Percentiles rank a stretch among this genome's conserved stretches.
phyloP scores from a whole-genome alignment of 306 rosid species.

The Mimosa bimucronata region DNA sequence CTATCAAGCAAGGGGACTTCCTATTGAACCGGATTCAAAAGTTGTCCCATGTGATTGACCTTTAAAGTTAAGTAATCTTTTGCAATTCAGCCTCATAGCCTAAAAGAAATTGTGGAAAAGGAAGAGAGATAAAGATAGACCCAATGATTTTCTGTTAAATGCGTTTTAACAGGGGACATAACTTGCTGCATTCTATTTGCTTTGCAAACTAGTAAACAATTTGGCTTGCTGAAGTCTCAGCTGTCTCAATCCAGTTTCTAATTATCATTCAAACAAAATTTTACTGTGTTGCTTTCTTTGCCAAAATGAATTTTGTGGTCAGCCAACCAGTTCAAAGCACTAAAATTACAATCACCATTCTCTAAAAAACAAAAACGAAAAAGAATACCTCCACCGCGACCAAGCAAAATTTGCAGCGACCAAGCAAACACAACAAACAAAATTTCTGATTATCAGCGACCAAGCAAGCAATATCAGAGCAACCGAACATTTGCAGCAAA shows the following conservation, averaged over 20 bases:
- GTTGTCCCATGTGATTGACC: conserved; percentile 91
- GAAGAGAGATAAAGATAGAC: conserved; percentile 23
- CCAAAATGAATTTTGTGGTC: no score
- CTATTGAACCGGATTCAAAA: conserved; percentile 90
- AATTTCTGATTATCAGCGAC: no score
- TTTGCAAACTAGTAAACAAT: conserved; percentile 36
- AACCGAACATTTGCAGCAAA: no score
- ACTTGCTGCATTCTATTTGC: conserved; percentile 25
- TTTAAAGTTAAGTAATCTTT: conserved; percentile 41
- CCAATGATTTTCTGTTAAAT: conserved; percentile 32
- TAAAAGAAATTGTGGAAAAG: conserved; percentile 17
- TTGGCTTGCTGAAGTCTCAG: conserved; percentile 6
- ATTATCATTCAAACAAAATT: not conserved
- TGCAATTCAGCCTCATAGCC: conserved; percentile 19
- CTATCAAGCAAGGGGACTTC: conserved; percentile 97
- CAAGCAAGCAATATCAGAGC: no score
- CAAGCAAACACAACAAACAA: no score
- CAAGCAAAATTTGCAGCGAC: no score
- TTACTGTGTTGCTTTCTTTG: no score
- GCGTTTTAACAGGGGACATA: conserved; percentile 29
- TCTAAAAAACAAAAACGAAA: no score
- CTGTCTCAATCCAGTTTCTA: conserved; percentile 18
- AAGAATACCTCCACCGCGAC: no score
- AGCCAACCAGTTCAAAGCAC: no score
- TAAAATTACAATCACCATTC: no score